These are phyloP conservation scores for Leptomonas seymouri DNA, from an alignment of 208 protist species.

Conservation along the genomic window DNA sequence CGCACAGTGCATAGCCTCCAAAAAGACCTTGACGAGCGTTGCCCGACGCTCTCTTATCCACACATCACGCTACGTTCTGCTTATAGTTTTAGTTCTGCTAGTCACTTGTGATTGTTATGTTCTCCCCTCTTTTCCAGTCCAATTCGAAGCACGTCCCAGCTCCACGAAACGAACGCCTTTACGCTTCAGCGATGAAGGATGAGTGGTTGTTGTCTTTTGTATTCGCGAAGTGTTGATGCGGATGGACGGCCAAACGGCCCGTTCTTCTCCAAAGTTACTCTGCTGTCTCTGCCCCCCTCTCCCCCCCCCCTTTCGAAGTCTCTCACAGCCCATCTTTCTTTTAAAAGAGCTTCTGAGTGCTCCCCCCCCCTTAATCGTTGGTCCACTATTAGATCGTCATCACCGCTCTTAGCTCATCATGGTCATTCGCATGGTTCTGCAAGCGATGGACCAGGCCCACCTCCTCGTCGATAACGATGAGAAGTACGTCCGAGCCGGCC, in stretches of 20 bases:
- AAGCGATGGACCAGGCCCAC: constrained; percentile 69
- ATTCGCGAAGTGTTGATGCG: too few relatives aligned
- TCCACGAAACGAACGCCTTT: too few relatives aligned
- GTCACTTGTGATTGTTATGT: background rate
- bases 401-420: constrained; percentile 32
- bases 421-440: constrained; percentile 72
- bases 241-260: too few relatives aligned
- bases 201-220: too few relatives aligned
- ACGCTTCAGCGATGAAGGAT: too few relatives aligned
- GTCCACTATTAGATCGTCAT: background rate
- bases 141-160: too few relatives aligned
- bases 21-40: background rate
- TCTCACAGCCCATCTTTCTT: too few relatives aligned
- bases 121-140: too few relatives aligned
- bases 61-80: background rate
- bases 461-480: constrained; percentile 80
- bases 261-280: background rate
- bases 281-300: background rate
- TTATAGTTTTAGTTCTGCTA: background rate
- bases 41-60: too few relatives aligned
- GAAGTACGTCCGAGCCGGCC: constrained; percentile 55
- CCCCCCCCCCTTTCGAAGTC: background rate
- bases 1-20: background rate
- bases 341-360: background rate
- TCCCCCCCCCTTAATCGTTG: background rate